Evolutionary conservation across 345 rosid species (phyloP).

Genomic region (Viola odorata): DNA sequence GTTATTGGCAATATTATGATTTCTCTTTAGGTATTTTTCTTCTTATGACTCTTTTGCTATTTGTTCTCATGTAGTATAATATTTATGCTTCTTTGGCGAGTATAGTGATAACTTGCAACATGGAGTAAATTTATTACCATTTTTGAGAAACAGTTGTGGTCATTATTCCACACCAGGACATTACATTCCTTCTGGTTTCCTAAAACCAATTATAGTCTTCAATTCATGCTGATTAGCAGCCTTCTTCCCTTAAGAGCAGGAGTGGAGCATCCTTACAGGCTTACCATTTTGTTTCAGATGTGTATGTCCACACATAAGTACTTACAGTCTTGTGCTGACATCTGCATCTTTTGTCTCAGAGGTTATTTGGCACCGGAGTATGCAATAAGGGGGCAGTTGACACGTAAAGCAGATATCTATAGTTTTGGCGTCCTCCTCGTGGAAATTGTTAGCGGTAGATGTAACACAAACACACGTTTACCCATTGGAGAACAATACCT

Average conservation of each 20-base stretch:
- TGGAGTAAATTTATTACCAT: too few relatives aligned
- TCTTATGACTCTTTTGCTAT: too few relatives aligned
- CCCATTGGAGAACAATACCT: slow-evolving; percentile 76
- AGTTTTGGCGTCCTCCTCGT: slow-evolving; percentile 84
- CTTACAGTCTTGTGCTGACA: slow-evolving; percentile 3
- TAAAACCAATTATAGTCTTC: too few relatives aligned
- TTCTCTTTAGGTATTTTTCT: too few relatives aligned
- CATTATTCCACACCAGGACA: background rate
- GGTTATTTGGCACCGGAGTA: slow-evolving; percentile 98
- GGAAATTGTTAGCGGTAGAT: slow-evolving; percentile 88
- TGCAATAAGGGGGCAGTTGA: slow-evolving; percentile 86
- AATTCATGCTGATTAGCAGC: background rate
- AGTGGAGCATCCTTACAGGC: background rate
- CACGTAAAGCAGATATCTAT: slow-evolving; percentile 88
- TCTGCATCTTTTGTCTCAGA: slow-evolving; percentile 34
- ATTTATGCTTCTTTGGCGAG: too few relatives aligned
- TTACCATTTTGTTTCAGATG: background rate
- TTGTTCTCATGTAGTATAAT: too few relatives aligned
- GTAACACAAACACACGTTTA: slow-evolving; percentile 66
- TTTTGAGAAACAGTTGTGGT: too few relatives aligned
- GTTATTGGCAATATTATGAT: too few relatives aligned
- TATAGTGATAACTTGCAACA: too few relatives aligned
- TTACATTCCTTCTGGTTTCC: background rate
- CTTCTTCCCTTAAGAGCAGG: background rate
- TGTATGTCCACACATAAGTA: background rate